A percentile compares a stretch with the other conserved stretches of the same genome.
Evolutionary conservation across 768 basidiomycete species (phyloP).

Genomic region (Hebeloma cylindrosporum): DNA sequence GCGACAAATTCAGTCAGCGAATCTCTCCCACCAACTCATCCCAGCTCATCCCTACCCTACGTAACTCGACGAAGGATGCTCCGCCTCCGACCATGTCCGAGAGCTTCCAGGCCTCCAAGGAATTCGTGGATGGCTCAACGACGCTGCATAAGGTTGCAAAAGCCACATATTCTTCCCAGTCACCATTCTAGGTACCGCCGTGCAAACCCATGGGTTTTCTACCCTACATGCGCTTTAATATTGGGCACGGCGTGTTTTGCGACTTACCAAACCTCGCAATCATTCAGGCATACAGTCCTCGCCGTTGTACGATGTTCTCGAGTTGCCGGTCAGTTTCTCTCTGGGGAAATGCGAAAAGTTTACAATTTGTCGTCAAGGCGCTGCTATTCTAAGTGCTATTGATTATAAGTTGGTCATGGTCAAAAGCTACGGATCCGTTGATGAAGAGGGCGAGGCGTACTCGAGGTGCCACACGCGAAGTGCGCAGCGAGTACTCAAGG

Average conservation of each 20-base stretch:
- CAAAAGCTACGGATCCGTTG: conserved; percentile 48
- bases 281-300: conserved; percentile 73
- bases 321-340: conserved; percentile 55
- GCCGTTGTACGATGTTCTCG: conserved; percentile 79
- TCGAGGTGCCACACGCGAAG: conserved; percentile 85
- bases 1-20: too few species aligned
- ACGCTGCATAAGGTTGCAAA: conserved; percentile 5
- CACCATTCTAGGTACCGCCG: background rate
- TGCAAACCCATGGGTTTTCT: conserved; percentile 35
- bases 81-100: conserved; percentile 12
- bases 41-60: too few species aligned
- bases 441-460: conserved; percentile 52
- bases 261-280: conserved; percentile 68
- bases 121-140: conserved; percentile 6
- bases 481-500: conserved; percentile 73
- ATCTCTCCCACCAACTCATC: too few species aligned
- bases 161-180: background rate
- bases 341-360: background rate
- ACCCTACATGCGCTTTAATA: conserved; percentile 35
- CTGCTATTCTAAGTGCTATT: conserved; percentile 61
- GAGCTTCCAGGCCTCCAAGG: too few species aligned
- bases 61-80: conserved; percentile 12
- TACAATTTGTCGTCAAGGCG: conserved; percentile 38
- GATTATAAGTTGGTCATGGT: conserved; percentile 75
- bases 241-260: conserved; percentile 38